Percentiles rank a stretch among this genome's conserved stretches.
These are phyloP conservation scores for Mycena vulgaris DNA, from an alignment of 768 basidiomycete species.

Conservation along the genomic window DNA sequence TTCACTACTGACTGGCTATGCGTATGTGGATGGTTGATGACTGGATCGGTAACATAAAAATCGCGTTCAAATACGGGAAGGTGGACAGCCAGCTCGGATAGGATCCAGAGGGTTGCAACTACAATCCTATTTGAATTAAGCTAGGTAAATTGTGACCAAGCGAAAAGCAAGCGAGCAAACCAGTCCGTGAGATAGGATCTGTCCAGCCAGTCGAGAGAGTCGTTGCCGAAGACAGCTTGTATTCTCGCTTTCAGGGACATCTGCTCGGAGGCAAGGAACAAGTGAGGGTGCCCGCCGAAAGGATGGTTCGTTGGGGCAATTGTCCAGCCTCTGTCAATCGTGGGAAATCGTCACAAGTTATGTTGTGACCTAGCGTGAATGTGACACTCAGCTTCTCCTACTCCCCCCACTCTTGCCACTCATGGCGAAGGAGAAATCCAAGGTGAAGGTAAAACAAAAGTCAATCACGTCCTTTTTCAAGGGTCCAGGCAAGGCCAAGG, in stretches of 20 bases:
- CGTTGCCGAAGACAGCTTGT: slow-evolving; percentile 50
- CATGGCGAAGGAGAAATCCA: slow-evolving; percentile 66
- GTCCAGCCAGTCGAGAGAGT: slow-evolving; percentile 60
- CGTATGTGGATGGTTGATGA: slow-evolving; percentile 67
- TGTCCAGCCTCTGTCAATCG: no score
- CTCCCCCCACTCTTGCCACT: slow-evolving; percentile 26
- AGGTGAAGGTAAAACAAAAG: slow-evolving; percentile 62
- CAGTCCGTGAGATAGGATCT: slow-evolving; percentile 70
- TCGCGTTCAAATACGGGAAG: slow-evolving; percentile 65
- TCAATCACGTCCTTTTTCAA: slow-evolving; percentile 70
- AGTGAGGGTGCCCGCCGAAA: no score
- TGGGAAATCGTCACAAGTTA: no score
- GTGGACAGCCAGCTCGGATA: slow-evolving; percentile 55
- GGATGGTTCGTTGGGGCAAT: no score
- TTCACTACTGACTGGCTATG: slow-evolving; percentile 61
- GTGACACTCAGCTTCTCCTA: slow-evolving; percentile 32
- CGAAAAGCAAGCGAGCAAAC: slow-evolving; percentile 46
- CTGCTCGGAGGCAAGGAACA: no score
- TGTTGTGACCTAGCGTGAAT: slow-evolving; percentile 23
- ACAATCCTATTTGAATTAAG: slow-evolving; percentile 48
- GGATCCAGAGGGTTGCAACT: slow-evolving; percentile 59
- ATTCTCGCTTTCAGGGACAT: slow-evolving; percentile 28
- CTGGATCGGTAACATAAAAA: slow-evolving; percentile 64
- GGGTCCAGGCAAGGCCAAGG: slow-evolving; percentile 49
- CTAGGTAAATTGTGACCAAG: background rate